Conservation (phyloP, 2,329 filamentous ascomycete genomes). For the Torrubiella hemipterigena region DNA sequence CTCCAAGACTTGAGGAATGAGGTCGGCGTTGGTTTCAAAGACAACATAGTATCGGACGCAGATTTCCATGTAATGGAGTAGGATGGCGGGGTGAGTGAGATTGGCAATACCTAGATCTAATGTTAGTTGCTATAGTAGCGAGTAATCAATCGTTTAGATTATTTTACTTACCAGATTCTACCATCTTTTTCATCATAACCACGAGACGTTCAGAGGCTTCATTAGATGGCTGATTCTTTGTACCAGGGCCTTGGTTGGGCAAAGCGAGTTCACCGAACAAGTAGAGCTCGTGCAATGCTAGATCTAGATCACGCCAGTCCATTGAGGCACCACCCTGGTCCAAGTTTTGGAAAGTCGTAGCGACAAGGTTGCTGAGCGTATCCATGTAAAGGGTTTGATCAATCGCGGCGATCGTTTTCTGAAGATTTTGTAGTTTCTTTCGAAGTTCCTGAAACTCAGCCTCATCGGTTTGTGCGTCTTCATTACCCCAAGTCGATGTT, state of each 20-base stretch:
- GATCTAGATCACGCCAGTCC: slow-evolving; percentile 90
- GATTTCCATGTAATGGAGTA: slow-evolving; percentile 97
- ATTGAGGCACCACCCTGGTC: slow-evolving; percentile 61
- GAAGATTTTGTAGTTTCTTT: slow-evolving; percentile 77
- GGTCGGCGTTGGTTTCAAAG: slow-evolving; percentile 72
- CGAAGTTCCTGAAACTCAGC: slow-evolving; percentile 94
- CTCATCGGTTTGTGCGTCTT: slow-evolving; percentile 91
- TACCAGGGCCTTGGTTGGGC: slow-evolving; percentile 73
- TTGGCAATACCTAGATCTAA: slow-evolving; percentile 56
- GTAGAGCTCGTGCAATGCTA: slow-evolving; percentile 91
- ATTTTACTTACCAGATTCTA: slow-evolving; percentile 62
- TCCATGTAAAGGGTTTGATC: slow-evolving; percentile 84
- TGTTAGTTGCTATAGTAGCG: slow-evolving; percentile 11
- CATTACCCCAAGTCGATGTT: slow-evolving; percentile 83
- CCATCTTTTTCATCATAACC: slow-evolving; percentile 92
- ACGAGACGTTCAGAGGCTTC: slow-evolving; percentile 71
- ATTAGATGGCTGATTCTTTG: slow-evolving; percentile 71
- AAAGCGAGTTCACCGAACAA: slow-evolving; percentile 91
- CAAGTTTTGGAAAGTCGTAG: slow-evolving; percentile 71
- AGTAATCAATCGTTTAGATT: slow-evolving; percentile 6
- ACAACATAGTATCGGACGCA: slow-evolving; percentile 89
- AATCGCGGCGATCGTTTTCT: slow-evolving; percentile 84
- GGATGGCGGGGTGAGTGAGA: slow-evolving; percentile 81
- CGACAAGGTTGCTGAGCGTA: slow-evolving; percentile 78
- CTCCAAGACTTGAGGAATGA: slow-evolving; percentile 78